Base-by-base conservation (phyloP, 2,329 filamentous ascomycete genomes). In the Ceratocystis destructans region DNA sequence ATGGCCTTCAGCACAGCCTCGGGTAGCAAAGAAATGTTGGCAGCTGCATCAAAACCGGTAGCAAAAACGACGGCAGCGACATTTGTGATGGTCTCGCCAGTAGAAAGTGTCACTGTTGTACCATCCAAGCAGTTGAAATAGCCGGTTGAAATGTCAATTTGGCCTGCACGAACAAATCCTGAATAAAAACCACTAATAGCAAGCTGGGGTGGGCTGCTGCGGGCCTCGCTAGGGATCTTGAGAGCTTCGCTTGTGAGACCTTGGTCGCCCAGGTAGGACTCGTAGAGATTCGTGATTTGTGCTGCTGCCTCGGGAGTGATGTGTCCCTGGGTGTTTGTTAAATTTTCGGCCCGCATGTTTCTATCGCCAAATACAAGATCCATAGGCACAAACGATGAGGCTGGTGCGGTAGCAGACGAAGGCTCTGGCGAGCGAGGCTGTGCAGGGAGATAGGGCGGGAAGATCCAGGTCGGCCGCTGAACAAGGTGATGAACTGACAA, bases 321-420 rank as follows among this genome's bases (percentile, higher is more conserved):
- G 53, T 85, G 83, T 0, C 88, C 87, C 62, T 88, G 84, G 0
- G 77, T 80, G 69, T 90, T 87, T 5, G 75, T 75, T 1, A 92
- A 76, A 2, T 17, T 33, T 17, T 3, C 53, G 0, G 83, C 82
- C 4, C 88, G 80, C 65, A 83, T 83, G 33, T 79, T 80, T 3
- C 89, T 74, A 71, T 94, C 89, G 72, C 89, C 90, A 1, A 88
- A 83, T 1, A 80, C 77, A 55, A 93, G 78, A 72, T 95, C 90
- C 6, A 90, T 75, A 0, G 90, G 90, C 0, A 90, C 74, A 70
- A 92, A 92, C 0, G 80, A 79, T 17, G 57, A 46, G 12, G 65
- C 65, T 6, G 22, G 31, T 7, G 45, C 20, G 20, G 22, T 15
- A 20, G 61, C 31, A 41, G 61, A 33, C 41, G 53, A 20, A 5